Evolutionary conservation across 306 rosid species (phyloP), one percentile per base, ranked within the genome.

Genomic region (Canavalia gladiata): DNA sequence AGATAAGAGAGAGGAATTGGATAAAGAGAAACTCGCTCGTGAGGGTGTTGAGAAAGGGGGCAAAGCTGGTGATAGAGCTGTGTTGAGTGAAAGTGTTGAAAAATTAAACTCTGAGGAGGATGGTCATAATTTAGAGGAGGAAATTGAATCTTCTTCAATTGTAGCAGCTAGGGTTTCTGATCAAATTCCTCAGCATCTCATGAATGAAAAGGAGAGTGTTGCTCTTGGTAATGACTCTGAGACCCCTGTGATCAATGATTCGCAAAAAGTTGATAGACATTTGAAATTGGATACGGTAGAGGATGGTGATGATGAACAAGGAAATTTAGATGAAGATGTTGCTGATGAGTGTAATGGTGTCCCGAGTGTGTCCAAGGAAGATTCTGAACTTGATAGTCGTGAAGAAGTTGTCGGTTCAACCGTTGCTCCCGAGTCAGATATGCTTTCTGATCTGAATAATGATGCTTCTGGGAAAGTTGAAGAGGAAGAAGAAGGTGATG

Each of bases 401-500:
- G 33, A 45, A 60, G 84, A 33, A 74, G 56, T 33, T 77, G 77
- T 35, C 0, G 9, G 66, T 70, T 69, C 81, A 46, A 54, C 80
- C 7, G 72, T 62, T 71, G 51, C 77, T 75, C 39, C 72, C 0
- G 69, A 28, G 49, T 50, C 39, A 10, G 77, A 39, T 34, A 39
- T 12, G 55, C 33, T 70, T 72, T 76, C 85, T 75, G 84, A 72
- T 66, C 57, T 8, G 31, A 81, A 25, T 50, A 29, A 47, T 63
- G 60, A 18, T 51, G 57, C 68, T 71, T 73, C 76, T 37, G 80
- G 33, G 49, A 76, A 85, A 78, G 80, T 37, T 58, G 84, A 75
- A 25, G 89, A 81, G 78, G 65, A 65, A 64, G 46, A 41, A 71
- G 76, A 66, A 74, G 90, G 86, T 87, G 86, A 83, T 66, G 57